Percentiles rank a stretch among this genome's conserved stretches.
phyloP scores from a whole-genome alignment of 1,284 basidiomycete species.

The Cryptococcus sp. region DNA sequence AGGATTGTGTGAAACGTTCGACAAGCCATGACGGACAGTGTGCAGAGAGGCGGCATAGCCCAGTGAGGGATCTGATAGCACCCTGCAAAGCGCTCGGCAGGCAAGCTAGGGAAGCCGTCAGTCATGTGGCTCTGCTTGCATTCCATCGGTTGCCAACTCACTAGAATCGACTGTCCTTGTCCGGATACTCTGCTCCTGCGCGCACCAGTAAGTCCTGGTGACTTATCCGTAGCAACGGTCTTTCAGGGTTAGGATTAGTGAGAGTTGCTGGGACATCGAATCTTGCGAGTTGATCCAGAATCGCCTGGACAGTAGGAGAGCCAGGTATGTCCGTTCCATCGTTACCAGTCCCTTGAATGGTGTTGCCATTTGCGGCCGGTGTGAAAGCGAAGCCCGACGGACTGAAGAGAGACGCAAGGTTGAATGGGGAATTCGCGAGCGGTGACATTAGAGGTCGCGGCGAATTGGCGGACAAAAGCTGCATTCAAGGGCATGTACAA shows the following conservation, averaged over 20 bases:
- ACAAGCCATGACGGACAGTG: constrained; percentile 52
- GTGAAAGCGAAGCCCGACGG: constrained; percentile 29
- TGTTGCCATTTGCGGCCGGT: constrained; percentile 3
- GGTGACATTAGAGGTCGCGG: constrained; percentile 16
- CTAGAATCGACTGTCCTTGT: constrained; percentile 37
- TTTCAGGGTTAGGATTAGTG: constrained; percentile 49
- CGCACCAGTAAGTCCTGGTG: constrained; percentile 13
- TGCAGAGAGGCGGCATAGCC: constrained; percentile 52
- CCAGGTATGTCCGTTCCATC: constrained; percentile 6
- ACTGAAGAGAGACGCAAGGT: constrained; percentile 39
- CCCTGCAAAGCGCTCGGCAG: constrained; percentile 51
- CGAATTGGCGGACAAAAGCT: constrained; percentile 7
- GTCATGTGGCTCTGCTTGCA: neutral
- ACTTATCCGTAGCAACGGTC: constrained; percentile 45
- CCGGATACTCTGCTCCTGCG: constrained; percentile 29
- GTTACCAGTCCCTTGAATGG: constrained; percentile 9
- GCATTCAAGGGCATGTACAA: neutral
- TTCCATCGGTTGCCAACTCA: constrained; percentile 16
- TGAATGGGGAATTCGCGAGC: constrained; percentile 29
- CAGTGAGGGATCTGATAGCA: constrained; percentile 56
- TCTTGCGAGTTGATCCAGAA: constrained; percentile 43
- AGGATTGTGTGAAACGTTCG: constrained; percentile 53
- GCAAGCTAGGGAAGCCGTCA: constrained; percentile 36
- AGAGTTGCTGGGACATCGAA: constrained; percentile 44
- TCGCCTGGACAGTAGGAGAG: constrained; percentile 29